These are phyloP conservation scores for Oxytropis ochrocephala DNA, from an alignment of 306 rosid genomes.

Conservation along the genomic window DNA sequence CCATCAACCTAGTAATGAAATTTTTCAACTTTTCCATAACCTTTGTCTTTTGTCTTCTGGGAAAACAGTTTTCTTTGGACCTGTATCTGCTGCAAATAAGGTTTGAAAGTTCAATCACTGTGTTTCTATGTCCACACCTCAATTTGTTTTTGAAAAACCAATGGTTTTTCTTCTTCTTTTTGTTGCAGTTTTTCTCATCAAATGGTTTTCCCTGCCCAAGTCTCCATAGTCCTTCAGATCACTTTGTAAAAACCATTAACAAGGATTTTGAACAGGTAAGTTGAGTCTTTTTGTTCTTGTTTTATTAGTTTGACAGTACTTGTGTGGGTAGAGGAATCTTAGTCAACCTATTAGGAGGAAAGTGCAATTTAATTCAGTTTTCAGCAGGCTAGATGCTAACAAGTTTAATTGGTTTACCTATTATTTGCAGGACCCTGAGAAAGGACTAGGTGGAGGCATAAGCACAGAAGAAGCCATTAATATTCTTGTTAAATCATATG, in stretches of 20 bases:
- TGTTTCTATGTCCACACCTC: neutral
- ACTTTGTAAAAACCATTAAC: constrained; percentile 61
- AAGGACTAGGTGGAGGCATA: constrained; percentile 18
- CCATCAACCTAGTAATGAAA: constrained; percentile 64
- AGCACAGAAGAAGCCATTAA: constrained; percentile 38
- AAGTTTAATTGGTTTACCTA: neutral
- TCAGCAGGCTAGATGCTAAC: neutral
- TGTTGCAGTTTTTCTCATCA: constrained; percentile 48
- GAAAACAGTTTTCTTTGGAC: constrained; percentile 58
- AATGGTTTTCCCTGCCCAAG: constrained; percentile 68
- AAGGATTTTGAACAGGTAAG: constrained; percentile 57
- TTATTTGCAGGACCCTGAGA: constrained; percentile 36
- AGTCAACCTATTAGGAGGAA: too few species aligned
- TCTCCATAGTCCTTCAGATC: constrained; percentile 64
- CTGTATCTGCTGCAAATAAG: constrained; percentile 50
- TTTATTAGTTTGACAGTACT: neutral
- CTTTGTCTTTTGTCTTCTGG: constrained; percentile 72
- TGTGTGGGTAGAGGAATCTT: neutral
- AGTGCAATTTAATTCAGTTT: neutral
- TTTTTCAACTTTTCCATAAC: constrained; percentile 54
- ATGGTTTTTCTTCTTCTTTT: neutral
- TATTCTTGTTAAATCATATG: constrained; percentile 33
- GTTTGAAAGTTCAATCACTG: constrained; percentile 18
- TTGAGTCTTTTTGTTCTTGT: neutral
- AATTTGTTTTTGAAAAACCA: neutral